phyloP scores from a whole-genome alignment of 163 green algal species.

The Scenedesmus sp. region DNA sequence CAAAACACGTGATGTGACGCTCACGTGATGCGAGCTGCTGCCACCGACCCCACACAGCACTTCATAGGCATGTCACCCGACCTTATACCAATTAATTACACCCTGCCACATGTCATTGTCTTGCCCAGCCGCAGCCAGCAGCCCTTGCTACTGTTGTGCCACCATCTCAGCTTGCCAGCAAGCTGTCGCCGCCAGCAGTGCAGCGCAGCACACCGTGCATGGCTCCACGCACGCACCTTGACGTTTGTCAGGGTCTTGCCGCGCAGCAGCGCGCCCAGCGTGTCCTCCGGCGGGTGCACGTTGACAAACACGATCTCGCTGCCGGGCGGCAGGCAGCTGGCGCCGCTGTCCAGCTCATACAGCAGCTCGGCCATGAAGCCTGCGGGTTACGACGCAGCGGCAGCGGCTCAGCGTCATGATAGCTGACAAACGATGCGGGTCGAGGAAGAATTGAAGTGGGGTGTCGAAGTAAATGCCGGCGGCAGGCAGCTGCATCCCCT shows the following conservation, averaged over 20 bases:
- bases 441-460: too few species aligned
- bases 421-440: too few species aligned
- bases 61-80: too few species aligned
- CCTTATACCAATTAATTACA: too few species aligned
- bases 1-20: too few species aligned
- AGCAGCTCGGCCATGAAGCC: conserved; percentile 48
- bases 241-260: conserved; percentile 7
- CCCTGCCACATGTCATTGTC: too few species aligned
- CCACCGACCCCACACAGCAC: not conserved
- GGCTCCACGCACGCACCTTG: not conserved
- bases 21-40: too few species aligned
- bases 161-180: too few species aligned
- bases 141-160: too few species aligned
- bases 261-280: conserved; percentile 4
- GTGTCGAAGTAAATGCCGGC: not conserved
- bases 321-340: conserved; percentile 31
- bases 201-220: not conserved
- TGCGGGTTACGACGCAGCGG: not conserved
- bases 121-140: too few species aligned
- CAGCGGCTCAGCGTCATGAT: too few species aligned
- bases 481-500: conserved; percentile 8
- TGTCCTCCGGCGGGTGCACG: conserved; percentile 35
- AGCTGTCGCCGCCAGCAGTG: too few species aligned
- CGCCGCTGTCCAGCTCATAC: conserved; percentile 19
- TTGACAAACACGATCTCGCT: conserved; percentile 64